Evolutionary conservation across 805 yeast genomes (phyloP).

Genomic region (Metschnikowia shivogae): DNA sequence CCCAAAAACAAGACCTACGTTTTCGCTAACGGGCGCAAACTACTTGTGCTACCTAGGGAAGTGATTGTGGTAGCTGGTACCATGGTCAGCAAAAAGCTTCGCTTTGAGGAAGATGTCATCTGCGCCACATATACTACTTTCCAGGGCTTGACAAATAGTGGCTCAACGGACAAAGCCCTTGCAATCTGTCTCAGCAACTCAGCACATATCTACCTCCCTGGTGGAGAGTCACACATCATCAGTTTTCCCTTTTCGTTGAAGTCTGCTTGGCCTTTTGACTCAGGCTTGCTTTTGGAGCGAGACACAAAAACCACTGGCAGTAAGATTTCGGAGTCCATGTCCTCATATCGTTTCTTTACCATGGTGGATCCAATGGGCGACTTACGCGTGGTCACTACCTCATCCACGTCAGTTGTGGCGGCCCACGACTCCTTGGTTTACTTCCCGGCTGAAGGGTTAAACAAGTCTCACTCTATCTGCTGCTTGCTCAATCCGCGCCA

Average conservation of each 20-base stretch:
- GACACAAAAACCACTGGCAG: slow-evolving; percentile 19
- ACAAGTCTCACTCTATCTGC: slow-evolving; percentile 41
- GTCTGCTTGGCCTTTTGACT: slow-evolving; percentile 58
- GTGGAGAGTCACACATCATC: slow-evolving; percentile 56
- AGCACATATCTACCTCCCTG: slow-evolving; percentile 57
- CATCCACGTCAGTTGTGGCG: slow-evolving; percentile 63
- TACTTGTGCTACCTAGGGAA: slow-evolving; percentile 33
- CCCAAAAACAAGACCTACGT: slow-evolving; percentile 19
- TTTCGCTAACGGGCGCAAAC: slow-evolving; percentile 30
- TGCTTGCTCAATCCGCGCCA: slow-evolving; percentile 53
- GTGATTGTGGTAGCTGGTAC: slow-evolving; percentile 51
- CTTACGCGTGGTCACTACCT: slow-evolving; percentile 65
- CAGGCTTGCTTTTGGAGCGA: slow-evolving; percentile 65
- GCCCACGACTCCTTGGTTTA: slow-evolving; percentile 51
- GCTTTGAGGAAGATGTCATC: slow-evolving; percentile 48
- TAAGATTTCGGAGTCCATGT: slow-evolving; percentile 5
- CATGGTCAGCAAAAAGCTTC: slow-evolving; percentile 44
- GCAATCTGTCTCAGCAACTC: slow-evolving; percentile 59
- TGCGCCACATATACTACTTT: slow-evolving; percentile 62
- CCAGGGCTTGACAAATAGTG: slow-evolving; percentile 13
- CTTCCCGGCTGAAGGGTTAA: slow-evolving; percentile 45
- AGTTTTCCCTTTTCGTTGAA: slow-evolving; percentile 67
- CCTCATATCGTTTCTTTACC: slow-evolving; percentile 49
- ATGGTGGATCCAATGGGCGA: slow-evolving; percentile 73
- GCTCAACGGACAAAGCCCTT: slow-evolving; percentile 33